Evolutionary conservation across 2,329 filamentous ascomycete genomes (phyloP).

Genomic region (Stachybotrys elegans): DNA sequence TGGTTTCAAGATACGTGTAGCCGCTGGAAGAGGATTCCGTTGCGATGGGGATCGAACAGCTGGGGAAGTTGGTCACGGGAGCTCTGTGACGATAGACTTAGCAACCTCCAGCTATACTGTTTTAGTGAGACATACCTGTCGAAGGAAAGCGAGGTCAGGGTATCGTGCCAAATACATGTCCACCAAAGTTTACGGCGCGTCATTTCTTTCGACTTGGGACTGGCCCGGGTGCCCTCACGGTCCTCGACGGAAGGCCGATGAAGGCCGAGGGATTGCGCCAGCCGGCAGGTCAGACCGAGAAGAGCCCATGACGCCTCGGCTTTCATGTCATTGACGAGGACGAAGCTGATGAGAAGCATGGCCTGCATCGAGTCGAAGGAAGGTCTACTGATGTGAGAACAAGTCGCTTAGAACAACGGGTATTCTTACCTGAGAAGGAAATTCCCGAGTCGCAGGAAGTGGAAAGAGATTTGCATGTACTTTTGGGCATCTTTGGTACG

Average conservation of each 20-base stretch:
- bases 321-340: conserved; percentile 64
- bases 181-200: conserved; percentile 55
- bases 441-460: conserved; percentile 59
- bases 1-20: conserved; percentile 57
- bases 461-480: conserved; percentile 60
- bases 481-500: conserved; percentile 55
- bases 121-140: conserved; percentile 57
- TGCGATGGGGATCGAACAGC: conserved; percentile 47
- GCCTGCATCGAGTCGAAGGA: conserved; percentile 64
- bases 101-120: too few species aligned
- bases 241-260: conserved; percentile 45
- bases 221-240: conserved; percentile 37
- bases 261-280: conserved; percentile 61
- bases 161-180: conserved; percentile 65
- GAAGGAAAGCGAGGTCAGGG: conserved; percentile 60
- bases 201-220: conserved; percentile 46
- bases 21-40: conserved; percentile 38
- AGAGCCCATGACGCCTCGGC: conserved; percentile 64
- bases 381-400: conserved; percentile 39
- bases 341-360: conserved; percentile 57
- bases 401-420: neutral
- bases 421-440: conserved; percentile 50
- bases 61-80: conserved; percentile 57
- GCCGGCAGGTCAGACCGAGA: conserved; percentile 56
- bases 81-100: too few species aligned